Base-by-base conservation (phyloP, 176 grass and related monocot genomes). In the Ampelocalamus luodianensis region DNA sequence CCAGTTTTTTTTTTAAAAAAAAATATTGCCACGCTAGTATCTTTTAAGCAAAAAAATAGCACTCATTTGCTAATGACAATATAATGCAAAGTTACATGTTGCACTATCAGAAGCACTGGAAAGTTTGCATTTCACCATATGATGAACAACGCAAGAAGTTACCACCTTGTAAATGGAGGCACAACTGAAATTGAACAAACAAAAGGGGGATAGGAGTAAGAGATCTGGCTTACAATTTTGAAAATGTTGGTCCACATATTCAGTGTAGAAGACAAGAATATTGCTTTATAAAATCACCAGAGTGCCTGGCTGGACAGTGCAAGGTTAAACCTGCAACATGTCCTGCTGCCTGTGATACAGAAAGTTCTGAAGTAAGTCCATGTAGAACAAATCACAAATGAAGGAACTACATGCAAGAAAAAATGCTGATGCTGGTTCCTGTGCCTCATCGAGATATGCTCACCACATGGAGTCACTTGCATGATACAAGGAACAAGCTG, bases 221-320 rank as follows among this genome's bases (percentile, higher is more conserved):
- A 80, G 63, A 77, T 76, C 68, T 74, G 49, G 56, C 96, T 90
- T 95, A 98, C 96, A 73, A 98, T 89, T 92, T 90, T 98, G 87
- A 98, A 98, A 79, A 98, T 90, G 90, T 98, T 98, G 50, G 96
- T 98, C 96, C 96, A 98, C 96, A 98, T 98, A 44, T 89, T 81
- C 16, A 71, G 18, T 40, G 46, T n/a, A 37, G 59, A 62, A 63
- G 23, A 17, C 81, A 88, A 86, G 29, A 60, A 70, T 38, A 54
- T 65, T 42, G 49, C 70, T 87, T 49, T 61, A 72, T 58, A 49
- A 48, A 53, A 40, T 85, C 72, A 77, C 81, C 76, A 17, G 37
- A 39, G 6, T 24, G 23, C 49, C 32, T 66, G 60, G 29, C 43
- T 53, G n/a, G 46, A 26, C 13, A 73, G 5, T 23, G 50, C 11